A percentile compares a stretch with the other conserved stretches of the same genome.
Evolutionary conservation across 2,329 filamentous ascomycete species (phyloP).

Genomic region (Nannizzia gypsea): DNA sequence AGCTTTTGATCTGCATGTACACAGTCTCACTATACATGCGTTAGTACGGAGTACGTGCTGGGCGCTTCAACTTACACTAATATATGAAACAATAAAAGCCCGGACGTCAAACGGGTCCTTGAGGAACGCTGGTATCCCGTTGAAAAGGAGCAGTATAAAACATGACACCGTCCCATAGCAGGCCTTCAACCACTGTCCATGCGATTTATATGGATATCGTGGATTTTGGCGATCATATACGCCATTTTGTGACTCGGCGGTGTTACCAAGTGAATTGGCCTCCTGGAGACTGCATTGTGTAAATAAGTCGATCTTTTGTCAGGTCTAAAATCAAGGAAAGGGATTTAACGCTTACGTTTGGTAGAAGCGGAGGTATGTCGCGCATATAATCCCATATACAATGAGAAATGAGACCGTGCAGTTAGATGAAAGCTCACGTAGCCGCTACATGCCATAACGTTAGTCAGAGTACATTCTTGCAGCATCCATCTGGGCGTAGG

Average conservation of each 20-base stretch:
- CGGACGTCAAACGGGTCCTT: conserved; percentile 25
- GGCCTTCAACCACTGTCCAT: conserved; percentile 20
- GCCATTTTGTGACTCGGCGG: conserved; percentile 20
- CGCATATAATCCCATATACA: conserved; percentile 32
- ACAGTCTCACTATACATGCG: too few relatives aligned
- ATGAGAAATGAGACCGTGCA: conserved; percentile 30
- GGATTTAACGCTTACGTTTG: conserved; percentile 21
- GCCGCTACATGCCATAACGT: conserved; percentile 17
- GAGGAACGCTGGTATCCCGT: conserved; percentile 13
- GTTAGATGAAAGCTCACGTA: conserved; percentile 29
- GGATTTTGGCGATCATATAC: conserved; percentile 16
- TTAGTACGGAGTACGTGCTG: too few relatives aligned
- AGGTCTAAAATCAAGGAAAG: background rate
- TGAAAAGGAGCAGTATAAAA: conserved; percentile 15
- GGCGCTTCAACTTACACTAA: conserved; percentile 24
- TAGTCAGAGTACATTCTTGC: background rate
- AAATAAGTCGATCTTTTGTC: background rate
- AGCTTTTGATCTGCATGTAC: background rate
- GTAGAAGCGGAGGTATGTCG: conserved; percentile 27
- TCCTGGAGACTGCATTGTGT: conserved; percentile 25
- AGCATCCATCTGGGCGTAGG: too few relatives aligned
- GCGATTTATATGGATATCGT: conserved; percentile 21
- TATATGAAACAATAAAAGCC: conserved; percentile 31
- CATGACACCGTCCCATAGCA: conserved; percentile 18
- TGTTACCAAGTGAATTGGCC: conserved; percentile 28